Evolutionary conservation across 352 stramenopile species (phyloP), one percentile per base, ranked within the genome.

Genomic region (Globisporangium irregulare): DNA sequence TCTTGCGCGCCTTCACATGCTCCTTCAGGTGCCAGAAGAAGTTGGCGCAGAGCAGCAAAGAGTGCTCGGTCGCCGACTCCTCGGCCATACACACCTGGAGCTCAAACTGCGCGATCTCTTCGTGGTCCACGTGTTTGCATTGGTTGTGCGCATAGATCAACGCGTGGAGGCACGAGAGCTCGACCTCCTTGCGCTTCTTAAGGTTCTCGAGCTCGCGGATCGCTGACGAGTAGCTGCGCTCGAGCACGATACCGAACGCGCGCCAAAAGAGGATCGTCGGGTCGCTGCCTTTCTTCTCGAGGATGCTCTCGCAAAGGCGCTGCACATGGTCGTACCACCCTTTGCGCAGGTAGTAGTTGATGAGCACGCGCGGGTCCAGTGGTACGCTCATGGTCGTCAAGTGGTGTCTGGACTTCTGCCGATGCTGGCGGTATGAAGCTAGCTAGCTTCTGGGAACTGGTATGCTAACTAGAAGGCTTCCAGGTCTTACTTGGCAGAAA

Each of bases 341-440:
- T 69, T 95, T 92, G 68, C 90, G 85, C 46, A 94, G 66, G 73
- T 96, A 97, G 71, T 93, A 95, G 71, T 94, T 92, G 77, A 93
- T 92, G 32, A 94, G 72, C 60, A 86, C 86, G 53, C 80, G 81
- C 25, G 81, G 74, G 38, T 94, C 86, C 74, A 90, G 80, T 36
- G 66, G 18, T 12, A 43, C 38, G 38, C 36, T 54, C 60, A 68
- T 72, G 3, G 27, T 32, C 27, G 27, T 32, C 27, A 32, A 32
- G 27, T 32, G 27, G 27, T 32, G 27, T 3, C 2, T 32, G 27
- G 27, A 32, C 27, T 32, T 32, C 27, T 32, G 27, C 27, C 4
- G 27, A 4, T 32, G 27, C 27, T 32, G 27, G 27, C 27, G 27
- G 27, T 32, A 32, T 32, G 3, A 4, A 32, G 27, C 27, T 32